A percentile compares a stretch with the other conserved stretches of the same genome.
These are phyloP conservation scores for Schizochytrium sp. DNA, from an alignment of 108 stramenopile genomes.

Conservation along the genomic window DNA sequence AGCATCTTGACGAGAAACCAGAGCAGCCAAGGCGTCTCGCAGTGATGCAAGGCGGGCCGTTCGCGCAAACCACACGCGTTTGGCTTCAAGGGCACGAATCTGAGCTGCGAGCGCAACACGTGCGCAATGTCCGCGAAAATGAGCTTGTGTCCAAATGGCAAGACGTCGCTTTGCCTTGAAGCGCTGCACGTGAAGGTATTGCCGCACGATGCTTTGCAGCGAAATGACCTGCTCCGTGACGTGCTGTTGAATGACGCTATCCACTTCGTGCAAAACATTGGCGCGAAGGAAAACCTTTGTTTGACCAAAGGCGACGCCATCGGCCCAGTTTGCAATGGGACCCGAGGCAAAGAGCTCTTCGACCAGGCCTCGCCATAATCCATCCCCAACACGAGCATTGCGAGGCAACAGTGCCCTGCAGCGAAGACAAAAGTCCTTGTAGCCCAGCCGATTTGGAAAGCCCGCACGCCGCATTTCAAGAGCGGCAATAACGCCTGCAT, in stretches of 20 bases:
- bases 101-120: background rate
- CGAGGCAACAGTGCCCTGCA: background rate
- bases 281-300: background rate
- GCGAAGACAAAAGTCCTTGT: background rate
- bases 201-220: background rate
- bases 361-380: background rate
- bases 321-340: background rate
- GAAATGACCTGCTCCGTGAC: background rate
- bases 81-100: background rate
- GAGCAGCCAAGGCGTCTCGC: too few relatives aligned
- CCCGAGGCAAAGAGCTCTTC: background rate
- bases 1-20: background rate
- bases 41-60: background rate
- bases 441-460: conserved; percentile 14
- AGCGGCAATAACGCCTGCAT: conserved; percentile 23
- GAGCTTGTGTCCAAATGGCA: background rate
- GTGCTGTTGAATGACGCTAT: background rate
- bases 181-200: background rate
- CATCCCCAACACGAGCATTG: background rate
- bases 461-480: conserved; percentile 19
- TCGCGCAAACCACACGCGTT: background rate
- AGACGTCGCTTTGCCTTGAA: background rate
- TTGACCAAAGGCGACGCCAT: background rate
- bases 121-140: background rate
- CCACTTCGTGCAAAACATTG: background rate